Evolutionary conservation across 2,329 filamentous ascomycete genomes (phyloP), one percentile per base, ranked within the genome.

Genomic region (Zasmidium angulare): DNA sequence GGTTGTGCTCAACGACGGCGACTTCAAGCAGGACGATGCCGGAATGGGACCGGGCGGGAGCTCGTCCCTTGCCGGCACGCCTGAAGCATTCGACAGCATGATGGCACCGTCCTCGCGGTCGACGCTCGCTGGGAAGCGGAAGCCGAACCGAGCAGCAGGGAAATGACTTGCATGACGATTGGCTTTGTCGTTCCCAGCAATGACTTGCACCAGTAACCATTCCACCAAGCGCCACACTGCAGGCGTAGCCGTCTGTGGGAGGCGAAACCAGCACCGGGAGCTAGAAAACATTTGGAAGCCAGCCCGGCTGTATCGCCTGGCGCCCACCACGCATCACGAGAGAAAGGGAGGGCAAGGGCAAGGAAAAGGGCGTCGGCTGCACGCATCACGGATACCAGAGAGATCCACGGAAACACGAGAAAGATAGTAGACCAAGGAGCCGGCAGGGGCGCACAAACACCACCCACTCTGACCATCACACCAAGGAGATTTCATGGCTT

Each of bases 1-100:
- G 24, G 86, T 87, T 21, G 82, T 96, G 1, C 87, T 97, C 66
- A 86, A 87, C 69, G 90, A 95, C 20, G 86, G 86, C 3, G 90
- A 96, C 4, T 89, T 89, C 74, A 81, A 76, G 72, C 72, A 74
- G 58, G 79, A 81, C 60, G 79, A 82, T 62, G 63, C 53, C 21
- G 68, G 62, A 7, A 46, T 57, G 55, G 55, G 55, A 52, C 29
- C 21, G 20, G 43, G 53, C 14, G 62, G 62, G 19, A 48, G 55
- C 55, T 20, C 26, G 51, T 40, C 53, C 24, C 29, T 61, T 50
- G 17, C 55, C 52, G 55, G 50, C 53, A 56, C 56, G 58, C 56
- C 61, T 36, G 56, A 60, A 31, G 19, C 49, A 22, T 51, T 60
- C 58, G 60, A 63, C 36, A n/a, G n/a, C n/a, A 40, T 58, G n/a